Evolutionary conservation across 1,284 basidiomycete genomes (phyloP).

Genomic region (Puccinia horiana): DNA sequence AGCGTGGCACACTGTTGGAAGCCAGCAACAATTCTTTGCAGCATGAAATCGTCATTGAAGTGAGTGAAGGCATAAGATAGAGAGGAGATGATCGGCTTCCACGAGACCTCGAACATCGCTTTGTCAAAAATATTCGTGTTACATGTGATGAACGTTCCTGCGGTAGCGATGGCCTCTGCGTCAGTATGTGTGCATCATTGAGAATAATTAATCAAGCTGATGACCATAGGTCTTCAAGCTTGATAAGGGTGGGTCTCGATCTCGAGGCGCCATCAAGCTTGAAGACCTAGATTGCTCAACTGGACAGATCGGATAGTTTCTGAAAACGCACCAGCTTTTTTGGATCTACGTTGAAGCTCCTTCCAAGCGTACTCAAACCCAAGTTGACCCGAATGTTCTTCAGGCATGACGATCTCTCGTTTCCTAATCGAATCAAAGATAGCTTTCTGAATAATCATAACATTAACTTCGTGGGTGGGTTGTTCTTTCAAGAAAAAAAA

Average conservation of each 20-base stretch:
- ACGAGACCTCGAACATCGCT: constrained; percentile 87
- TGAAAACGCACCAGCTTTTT: constrained; percentile 68
- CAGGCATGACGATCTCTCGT: constrained; percentile 93
- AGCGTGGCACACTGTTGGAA: constrained; percentile 94
- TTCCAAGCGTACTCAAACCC: constrained; percentile 99
- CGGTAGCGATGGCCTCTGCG: not conserved
- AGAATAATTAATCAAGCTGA: not conserved
- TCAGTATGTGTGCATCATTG: not conserved
- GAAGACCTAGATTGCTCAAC: not conserved
- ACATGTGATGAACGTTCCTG: constrained; percentile 76
- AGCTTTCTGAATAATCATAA: constrained; percentile 65
- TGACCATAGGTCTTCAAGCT: not conserved
- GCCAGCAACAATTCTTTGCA: constrained; percentile 88
- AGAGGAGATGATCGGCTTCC: constrained; percentile 87
- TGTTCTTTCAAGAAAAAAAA: too few relatives aligned
- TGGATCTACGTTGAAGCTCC: constrained; percentile 79
- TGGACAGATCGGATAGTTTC: not conserved
- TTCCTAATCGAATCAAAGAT: constrained; percentile 94
- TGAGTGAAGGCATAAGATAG: constrained; percentile 76
- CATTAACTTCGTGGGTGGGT: constrained; percentile 4
- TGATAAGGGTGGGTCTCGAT: not conserved
- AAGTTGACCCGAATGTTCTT: constrained; percentile 93
- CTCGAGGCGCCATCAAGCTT: not conserved
- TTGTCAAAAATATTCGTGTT: constrained; percentile 79
- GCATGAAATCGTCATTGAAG: constrained; percentile 94